phyloP scores from a whole-genome alignment of 2,329 filamentous ascomycete species.

The Ampelomyces quisqualis region DNA sequence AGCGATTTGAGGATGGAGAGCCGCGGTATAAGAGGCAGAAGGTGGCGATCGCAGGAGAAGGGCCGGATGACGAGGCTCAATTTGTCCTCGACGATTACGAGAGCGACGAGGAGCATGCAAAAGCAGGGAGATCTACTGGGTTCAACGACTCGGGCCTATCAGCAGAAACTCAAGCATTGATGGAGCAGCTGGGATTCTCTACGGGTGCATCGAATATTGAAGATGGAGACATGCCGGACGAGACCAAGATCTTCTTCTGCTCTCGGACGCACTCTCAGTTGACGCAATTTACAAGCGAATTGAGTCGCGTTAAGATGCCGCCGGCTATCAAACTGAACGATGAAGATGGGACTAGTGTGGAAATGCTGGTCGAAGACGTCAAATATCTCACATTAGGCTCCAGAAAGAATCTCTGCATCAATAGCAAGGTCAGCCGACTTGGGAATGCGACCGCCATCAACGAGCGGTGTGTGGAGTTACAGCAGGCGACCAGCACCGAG shows the following conservation, averaged over 20 bases:
- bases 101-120: constrained; percentile 57
- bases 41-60: constrained; percentile 8
- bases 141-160: constrained; percentile 58
- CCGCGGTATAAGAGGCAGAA: constrained; percentile 50
- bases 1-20: constrained; percentile 53
- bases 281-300: constrained; percentile 80
- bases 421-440: constrained; percentile 73
- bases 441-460: constrained; percentile 78
- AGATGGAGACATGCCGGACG: constrained; percentile 57
- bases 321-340: constrained; percentile 57
- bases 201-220: constrained; percentile 45
- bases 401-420: constrained; percentile 86
- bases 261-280: constrained; percentile 92
- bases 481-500: constrained; percentile 65
- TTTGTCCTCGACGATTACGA: constrained; percentile 77
- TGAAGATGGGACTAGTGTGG: constrained; percentile 12
- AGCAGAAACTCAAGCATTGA: constrained; percentile 70
- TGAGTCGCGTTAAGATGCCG: constrained; percentile 75
- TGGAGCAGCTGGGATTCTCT: constrained; percentile 59
- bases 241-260: constrained; percentile 86
- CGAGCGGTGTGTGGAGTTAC: constrained; percentile 85
- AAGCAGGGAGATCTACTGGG: constrained; percentile 15
- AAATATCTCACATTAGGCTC: constrained; percentile 85
- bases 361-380: constrained; percentile 58
- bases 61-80: constrained; percentile 58